phyloP scores from a whole-genome alignment of 2,329 filamentous ascomycete genomes.

The Rhexocercosporidium sp. region DNA sequence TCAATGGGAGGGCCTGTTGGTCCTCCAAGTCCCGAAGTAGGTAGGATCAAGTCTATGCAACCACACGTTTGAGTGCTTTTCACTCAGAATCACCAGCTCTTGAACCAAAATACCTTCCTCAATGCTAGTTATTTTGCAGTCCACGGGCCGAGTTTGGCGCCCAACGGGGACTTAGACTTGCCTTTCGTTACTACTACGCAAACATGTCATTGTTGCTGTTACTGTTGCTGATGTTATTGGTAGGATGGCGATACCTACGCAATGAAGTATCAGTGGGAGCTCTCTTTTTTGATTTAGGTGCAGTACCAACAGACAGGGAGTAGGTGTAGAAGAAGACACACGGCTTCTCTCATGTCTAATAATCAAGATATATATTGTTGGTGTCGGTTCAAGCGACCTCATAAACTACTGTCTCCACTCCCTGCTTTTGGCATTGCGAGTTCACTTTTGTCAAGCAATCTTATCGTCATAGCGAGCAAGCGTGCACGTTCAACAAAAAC shows the following conservation, averaged over 20 bases:
- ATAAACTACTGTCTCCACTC: background rate
- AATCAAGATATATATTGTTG: background rate
- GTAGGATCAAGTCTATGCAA: background rate
- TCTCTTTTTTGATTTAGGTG: background rate
- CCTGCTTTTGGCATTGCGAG: background rate
- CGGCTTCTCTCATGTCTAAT: background rate
- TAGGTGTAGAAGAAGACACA: background rate
- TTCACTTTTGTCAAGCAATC: slow-evolving; percentile 5
- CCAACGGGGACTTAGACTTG: background rate
- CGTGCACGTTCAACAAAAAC: background rate
- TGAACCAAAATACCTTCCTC: background rate
- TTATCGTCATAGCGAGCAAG: background rate
- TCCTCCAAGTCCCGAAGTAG: background rate
- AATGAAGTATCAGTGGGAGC: background rate
- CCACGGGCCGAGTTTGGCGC: background rate
- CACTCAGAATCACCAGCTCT: background rate
- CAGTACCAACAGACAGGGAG: background rate
- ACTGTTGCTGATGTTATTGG: background rate
- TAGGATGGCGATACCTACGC: background rate
- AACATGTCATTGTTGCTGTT: background rate
- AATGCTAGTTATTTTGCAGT: background rate
- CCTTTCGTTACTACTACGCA: background rate
- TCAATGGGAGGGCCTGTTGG: background rate
- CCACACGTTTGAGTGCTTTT: background rate
- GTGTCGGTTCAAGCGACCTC: background rate